phyloP scores from a whole-genome alignment of 2,329 filamentous ascomycete genomes.

The Trichophyton rubrum region DNA sequence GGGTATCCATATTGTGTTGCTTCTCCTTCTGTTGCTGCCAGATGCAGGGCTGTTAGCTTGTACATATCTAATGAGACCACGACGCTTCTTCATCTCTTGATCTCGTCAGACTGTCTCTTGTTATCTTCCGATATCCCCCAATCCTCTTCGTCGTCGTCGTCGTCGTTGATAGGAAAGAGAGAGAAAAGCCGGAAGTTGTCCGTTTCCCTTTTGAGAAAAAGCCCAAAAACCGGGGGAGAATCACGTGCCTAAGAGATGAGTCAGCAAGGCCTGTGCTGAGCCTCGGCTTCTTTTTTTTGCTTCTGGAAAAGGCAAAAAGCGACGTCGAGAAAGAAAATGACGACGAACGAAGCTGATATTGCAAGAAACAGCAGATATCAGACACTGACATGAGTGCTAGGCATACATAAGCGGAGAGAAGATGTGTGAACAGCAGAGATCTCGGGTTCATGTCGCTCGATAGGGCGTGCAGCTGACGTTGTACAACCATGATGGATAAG shows the following conservation, averaged over 20 bases:
- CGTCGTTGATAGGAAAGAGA: too few relatives aligned
- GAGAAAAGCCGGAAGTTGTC: not conserved
- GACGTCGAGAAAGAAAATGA: not conserved
- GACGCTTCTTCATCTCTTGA: not conserved
- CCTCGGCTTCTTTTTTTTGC: constrained; percentile 2
- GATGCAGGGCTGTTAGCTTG: not conserved
- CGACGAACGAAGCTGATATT: not conserved
- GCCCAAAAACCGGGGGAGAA: not conserved
- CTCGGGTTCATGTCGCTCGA: not conserved
- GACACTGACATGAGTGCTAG: not conserved
- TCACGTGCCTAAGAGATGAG: not conserved
- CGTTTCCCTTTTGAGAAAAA: not conserved
- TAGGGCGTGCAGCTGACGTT: not conserved
- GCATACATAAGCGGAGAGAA: not conserved
- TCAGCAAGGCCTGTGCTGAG: not conserved
- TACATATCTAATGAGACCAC: not conserved
- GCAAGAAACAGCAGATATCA: not conserved
- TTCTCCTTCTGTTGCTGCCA: not conserved
- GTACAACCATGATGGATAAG: not conserved
- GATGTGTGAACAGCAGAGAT: not conserved
- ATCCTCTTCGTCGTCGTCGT: too few relatives aligned
- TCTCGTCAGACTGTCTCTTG: not conserved
- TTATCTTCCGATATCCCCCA: not conserved
- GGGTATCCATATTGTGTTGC: not conserved
- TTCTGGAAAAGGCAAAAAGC: too few relatives aligned